A percentile compares a stretch with the other conserved stretches of the same genome.
These are phyloP conservation scores for Stemphylium vesicarium DNA, from an alignment of 2,329 filamentous ascomycete genomes.

Conservation along the genomic window DNA sequence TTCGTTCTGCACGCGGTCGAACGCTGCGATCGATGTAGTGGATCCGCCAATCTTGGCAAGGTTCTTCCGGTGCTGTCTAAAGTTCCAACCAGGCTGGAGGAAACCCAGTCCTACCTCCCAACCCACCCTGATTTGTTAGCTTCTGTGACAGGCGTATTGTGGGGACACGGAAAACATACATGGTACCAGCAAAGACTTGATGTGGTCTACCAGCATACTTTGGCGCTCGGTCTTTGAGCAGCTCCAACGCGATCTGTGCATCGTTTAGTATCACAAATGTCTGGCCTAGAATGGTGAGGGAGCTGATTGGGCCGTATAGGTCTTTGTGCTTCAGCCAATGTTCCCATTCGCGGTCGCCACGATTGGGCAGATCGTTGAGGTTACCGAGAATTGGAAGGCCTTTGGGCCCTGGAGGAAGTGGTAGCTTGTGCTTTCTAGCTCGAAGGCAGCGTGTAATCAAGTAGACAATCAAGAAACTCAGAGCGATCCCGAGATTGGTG, in stretches of 20 bases:
- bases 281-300: conserved; percentile 36
- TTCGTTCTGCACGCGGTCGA: conserved; percentile 38
- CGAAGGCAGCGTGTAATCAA: background rate
- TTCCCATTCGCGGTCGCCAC: conserved; percentile 46
- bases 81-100: conserved; percentile 27
- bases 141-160: background rate
- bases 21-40: conserved; percentile 26
- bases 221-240: conserved; percentile 29
- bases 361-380: conserved; percentile 55
- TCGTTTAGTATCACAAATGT: conserved; percentile 42
- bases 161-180: conserved; percentile 17
- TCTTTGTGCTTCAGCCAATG: conserved; percentile 56
- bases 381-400: conserved; percentile 59
- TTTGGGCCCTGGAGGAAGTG: conserved; percentile 59
- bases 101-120: conserved; percentile 34
- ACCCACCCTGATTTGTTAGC: conserved; percentile 26
- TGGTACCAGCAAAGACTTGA: conserved; percentile 33
- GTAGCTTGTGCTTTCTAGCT: conserved; percentile 2
- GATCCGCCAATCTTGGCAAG: conserved; percentile 36
- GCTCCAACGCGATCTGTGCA: conserved; percentile 32
- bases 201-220: conserved; percentile 30
- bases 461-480: background rate
- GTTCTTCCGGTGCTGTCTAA: conserved; percentile 35
- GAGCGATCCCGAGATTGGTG: background rate
- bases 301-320: conserved; percentile 39